These are phyloP conservation scores for Astragalus membranaceus DNA, from an alignment of 306 rosid species.

Conservation along the genomic window DNA sequence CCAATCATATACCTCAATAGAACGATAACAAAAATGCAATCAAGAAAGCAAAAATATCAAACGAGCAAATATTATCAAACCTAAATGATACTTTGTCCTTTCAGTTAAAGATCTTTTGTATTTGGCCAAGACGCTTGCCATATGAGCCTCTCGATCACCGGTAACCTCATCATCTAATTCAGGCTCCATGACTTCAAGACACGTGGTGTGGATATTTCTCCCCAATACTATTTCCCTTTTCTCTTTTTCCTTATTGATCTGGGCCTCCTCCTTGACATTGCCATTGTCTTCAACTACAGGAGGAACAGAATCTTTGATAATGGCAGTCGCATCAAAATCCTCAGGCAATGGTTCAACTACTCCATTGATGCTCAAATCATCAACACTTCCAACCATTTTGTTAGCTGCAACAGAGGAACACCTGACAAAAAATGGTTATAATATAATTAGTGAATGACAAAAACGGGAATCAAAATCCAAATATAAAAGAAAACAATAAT, in stretches of 20 bases:
- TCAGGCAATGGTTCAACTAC: constrained; percentile 29
- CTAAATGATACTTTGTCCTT: constrained; percentile 76
- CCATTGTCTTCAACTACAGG: constrained; percentile 3
- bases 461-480: not conserved
- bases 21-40: not conserved
- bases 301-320: constrained; percentile 31
- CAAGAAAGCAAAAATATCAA: not conserved
- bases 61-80: constrained; percentile 24
- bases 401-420: not conserved
- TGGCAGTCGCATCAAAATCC: constrained; percentile 23
- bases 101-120: constrained; percentile 66
- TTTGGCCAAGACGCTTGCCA: constrained; percentile 80
- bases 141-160: constrained; percentile 78
- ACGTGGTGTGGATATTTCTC: constrained; percentile 65
- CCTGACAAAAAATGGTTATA: constrained; percentile 5
- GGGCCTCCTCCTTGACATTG: not conserved
- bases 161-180: constrained; percentile 74
- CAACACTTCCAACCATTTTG: constrained; percentile 32
- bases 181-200: constrained; percentile 75
- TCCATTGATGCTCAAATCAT: constrained; percentile 12
- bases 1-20: not conserved
- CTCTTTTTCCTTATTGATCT: not conserved
- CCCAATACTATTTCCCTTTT: constrained; percentile 65
- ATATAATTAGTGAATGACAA: not conserved
- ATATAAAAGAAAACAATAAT: not conserved